phyloP scores from a whole-genome alignment of 2,329 filamentous ascomycete genomes.

The Hypomyces rosellus region DNA sequence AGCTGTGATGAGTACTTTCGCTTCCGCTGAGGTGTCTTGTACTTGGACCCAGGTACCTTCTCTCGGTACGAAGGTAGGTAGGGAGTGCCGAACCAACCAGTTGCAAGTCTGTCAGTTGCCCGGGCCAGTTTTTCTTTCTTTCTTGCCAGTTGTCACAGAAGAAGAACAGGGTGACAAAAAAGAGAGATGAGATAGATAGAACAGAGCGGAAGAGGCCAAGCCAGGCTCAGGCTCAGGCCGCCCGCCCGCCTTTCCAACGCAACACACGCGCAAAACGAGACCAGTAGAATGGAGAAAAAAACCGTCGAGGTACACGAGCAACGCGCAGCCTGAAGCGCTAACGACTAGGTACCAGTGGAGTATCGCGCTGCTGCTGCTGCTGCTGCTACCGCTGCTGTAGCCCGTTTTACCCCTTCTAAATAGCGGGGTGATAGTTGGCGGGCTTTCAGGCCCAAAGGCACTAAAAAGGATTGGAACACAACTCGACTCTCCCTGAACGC shows the following conservation, averaged over 20 bases:
- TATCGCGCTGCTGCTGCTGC: conserved; percentile 1
- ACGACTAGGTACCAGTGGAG: not conserved
- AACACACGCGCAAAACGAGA: too few species aligned
- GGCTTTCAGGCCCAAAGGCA: not conserved
- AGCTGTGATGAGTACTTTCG: too few species aligned
- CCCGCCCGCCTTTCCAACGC: too few species aligned
- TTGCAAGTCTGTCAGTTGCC: not conserved
- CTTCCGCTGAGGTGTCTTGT: too few species aligned
- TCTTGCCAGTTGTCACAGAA: too few species aligned
- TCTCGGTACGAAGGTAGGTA: not conserved
- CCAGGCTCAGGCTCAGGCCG: too few species aligned
- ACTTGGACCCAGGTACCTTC: too few species aligned
- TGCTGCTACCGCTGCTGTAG: conserved; percentile 5
- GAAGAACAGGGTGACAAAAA: too few species aligned
- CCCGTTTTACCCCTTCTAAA: not conserved
- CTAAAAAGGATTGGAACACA: too few species aligned
- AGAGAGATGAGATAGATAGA: too few species aligned
- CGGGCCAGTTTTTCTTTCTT: not conserved
- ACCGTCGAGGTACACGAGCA: not conserved
- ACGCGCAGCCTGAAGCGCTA: not conserved
- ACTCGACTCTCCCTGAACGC: too few species aligned
- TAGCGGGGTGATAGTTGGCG: not conserved
- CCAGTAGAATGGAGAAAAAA: not conserved
- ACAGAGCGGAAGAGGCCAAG: too few species aligned
- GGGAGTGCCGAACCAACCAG: not conserved